Conservation (phyloP, 331 rosid genomes). For the Dryas integrifolia region DNA sequence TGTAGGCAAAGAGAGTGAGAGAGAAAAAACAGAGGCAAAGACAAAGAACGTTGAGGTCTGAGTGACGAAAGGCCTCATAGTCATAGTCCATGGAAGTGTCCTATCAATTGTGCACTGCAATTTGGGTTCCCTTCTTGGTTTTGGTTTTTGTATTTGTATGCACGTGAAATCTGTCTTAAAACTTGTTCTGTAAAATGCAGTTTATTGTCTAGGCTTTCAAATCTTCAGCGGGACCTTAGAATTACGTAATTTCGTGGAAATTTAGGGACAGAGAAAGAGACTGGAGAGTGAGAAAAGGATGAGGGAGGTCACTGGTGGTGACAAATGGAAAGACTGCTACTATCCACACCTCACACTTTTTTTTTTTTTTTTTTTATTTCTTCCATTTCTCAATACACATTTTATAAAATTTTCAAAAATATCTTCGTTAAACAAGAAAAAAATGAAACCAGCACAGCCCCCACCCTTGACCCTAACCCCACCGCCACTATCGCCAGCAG, state of each 20-base stretch:
- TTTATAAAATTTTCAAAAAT: too few relatives aligned
- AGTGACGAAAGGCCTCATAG: background rate
- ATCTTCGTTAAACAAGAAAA: too few relatives aligned
- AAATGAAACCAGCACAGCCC: too few relatives aligned
- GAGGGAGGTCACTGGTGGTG: too few relatives aligned
- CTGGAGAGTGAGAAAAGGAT: too few relatives aligned
- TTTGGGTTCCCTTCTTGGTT: constrained; percentile 11
- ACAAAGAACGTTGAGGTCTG: constrained; percentile 33
- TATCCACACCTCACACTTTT: too few relatives aligned
- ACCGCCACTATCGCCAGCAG: too few relatives aligned
- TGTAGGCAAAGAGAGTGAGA: background rate
- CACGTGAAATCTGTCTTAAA: constrained; percentile 51
- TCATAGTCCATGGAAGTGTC: constrained; percentile 42
- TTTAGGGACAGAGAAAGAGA: too few relatives aligned
- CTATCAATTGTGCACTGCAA: constrained; percentile 41
- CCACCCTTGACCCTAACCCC: too few relatives aligned
- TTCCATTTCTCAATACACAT: too few relatives aligned
- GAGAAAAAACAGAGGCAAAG: constrained; percentile 26
- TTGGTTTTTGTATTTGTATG: constrained; percentile 35
- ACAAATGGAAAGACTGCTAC: too few relatives aligned
- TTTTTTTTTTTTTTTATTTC: too few relatives aligned
- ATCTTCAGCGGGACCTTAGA: background rate
- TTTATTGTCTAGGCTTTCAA: background rate
- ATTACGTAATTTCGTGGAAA: background rate
- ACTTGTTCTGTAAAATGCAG: background rate